Percentiles rank a stretch among this genome's conserved stretches.
Evolutionary conservation across 768 basidiomycete species (phyloP).

Genomic region (Suillus hirtellus): DNA sequence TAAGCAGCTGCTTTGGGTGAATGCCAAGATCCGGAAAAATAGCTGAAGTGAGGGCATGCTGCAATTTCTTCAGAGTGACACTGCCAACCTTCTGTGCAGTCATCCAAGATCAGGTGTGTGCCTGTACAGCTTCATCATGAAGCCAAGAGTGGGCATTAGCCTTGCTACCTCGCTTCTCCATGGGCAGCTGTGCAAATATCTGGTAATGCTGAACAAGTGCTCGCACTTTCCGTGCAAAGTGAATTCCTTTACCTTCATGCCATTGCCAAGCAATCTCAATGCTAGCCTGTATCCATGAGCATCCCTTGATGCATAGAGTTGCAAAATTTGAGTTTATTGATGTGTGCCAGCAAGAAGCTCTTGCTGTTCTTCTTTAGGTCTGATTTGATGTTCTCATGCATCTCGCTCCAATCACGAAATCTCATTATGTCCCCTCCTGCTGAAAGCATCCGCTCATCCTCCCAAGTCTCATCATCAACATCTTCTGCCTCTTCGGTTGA

Average conservation of each 20-base stretch:
- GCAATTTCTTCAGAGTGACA: constrained; percentile 33
- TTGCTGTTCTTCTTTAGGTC: constrained; percentile 31
- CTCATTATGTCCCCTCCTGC: constrained; percentile 11
- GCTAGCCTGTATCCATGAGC: constrained; percentile 31
- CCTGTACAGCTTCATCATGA: constrained; percentile 13
- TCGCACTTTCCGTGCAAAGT: constrained; percentile 31
- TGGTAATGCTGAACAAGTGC: constrained; percentile 38
- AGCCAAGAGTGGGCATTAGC: constrained; percentile 14
- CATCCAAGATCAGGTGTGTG: constrained; percentile 22
- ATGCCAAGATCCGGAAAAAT: too few relatives aligned
- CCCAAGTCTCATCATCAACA: constrained; percentile 17
- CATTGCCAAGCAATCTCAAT: constrained; percentile 37
- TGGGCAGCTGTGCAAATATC: constrained; percentile 35
- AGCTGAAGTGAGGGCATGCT: constrained; percentile 18
- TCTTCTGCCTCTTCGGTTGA: not conserved
- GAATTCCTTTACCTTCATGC: constrained; percentile 33
- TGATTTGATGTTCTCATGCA: constrained; percentile 31
- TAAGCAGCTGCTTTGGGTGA: too few relatives aligned
- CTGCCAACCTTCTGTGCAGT: constrained; percentile 26
- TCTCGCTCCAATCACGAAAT: constrained; percentile 24
- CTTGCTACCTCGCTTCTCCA: constrained; percentile 29
- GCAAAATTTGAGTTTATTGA: constrained; percentile 30
- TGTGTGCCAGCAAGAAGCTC: constrained; percentile 4
- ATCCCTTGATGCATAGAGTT: constrained; percentile 16
- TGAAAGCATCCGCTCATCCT: constrained; percentile 21